Base-by-base conservation (phyloP, 345 rosid genomes). In the Iberis pinnata region DNA sequence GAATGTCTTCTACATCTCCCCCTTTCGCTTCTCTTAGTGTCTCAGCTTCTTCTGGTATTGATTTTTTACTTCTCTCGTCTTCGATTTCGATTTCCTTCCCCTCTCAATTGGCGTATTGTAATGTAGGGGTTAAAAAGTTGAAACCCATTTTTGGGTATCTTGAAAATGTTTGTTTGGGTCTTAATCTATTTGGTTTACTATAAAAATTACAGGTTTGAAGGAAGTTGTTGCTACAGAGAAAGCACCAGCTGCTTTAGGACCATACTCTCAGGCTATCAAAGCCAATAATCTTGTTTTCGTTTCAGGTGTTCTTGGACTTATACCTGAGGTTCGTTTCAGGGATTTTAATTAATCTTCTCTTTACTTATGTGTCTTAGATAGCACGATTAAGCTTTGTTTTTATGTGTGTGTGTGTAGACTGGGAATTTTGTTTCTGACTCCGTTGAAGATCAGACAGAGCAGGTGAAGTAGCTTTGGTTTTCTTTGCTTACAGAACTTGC, bases 191-290 rank as follows among this genome's bases (percentile, higher is more conserved):
- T 26, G 29, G 4, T 26, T 4, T 4, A 26, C 4, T 26, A 4
- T 8, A 26, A 26, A 26, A 26, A 8, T 29, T 29, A 65, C 58
- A 92, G 93, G 61, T 53, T 48, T 42, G 49, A 88, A 92, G 73
- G 89, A 80, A 75, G 83, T 70, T 35, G 86, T 83, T 48, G 65
- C 63, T 18, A 86, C 97, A 2, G 83, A 85, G 22, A 86, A 88
- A 66, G 95, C 99, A 59, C 95, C 95, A 3, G 97, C 95, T 24
- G 97, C 95, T 6, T 52, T 86, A 47, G 99, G 99, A 53, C 95
- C 95, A 0, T 88, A 88, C 74, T 81, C 94, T 56, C 95, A 86
- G 78, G 97, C 94, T 3, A 86, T 86, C 67, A 88, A 82, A 67
- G 75, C 80, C 64, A 76, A 83, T 70, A 74, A 93, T 58, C 73